Percentiles rank a stretch among this genome's conserved stretches.
phyloP scores from a whole-genome alignment of 2,329 filamentous ascomycete species.

The Xenoacremonium recifei region DNA sequence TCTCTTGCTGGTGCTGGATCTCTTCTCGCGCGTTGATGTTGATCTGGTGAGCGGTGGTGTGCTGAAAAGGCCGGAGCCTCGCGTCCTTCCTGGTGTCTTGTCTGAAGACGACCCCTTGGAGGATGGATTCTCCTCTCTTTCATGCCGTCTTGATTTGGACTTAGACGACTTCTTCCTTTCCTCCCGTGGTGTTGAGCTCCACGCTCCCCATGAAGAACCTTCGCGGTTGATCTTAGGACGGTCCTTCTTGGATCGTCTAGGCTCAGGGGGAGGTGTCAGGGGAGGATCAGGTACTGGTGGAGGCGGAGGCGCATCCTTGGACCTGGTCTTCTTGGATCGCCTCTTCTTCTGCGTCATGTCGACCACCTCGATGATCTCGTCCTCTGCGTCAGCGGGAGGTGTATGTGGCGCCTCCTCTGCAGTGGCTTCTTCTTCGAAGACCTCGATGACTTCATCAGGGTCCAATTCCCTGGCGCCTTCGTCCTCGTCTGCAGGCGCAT shows the following conservation, averaged over 20 bases:
- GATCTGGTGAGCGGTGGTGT: conserved; percentile 66
- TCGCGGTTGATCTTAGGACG: conserved; percentile 74
- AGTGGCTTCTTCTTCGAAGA: not conserved
- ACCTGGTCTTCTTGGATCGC: conserved; percentile 42
- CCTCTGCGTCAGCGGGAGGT: conserved; percentile 37
- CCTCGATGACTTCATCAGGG: no score
- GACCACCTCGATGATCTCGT: conserved; percentile 50
- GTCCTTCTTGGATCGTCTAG: conserved; percentile 68
- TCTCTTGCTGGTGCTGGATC: conserved; percentile 53
- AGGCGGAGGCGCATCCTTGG: conserved; percentile 33
- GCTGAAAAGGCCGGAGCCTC: conserved; percentile 63
- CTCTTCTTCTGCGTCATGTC: conserved; percentile 48
- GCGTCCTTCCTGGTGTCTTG: conserved; percentile 56
- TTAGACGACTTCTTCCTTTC: conserved; percentile 54
- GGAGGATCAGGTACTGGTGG: conserved; percentile 43
- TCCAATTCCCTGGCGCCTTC: not conserved
- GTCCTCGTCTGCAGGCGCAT: not conserved
- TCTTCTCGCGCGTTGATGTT: conserved; percentile 66
- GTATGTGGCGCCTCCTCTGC: not conserved
- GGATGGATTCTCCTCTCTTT: conserved; percentile 59
- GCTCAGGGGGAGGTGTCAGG: conserved; percentile 51
- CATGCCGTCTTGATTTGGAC: conserved; percentile 62
- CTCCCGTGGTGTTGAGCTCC: conserved; percentile 54
- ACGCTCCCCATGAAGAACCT: conserved; percentile 71
- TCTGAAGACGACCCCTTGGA: conserved; percentile 75